Percentiles rank a stretch among this genome's conserved stretches.
phyloP scores from a whole-genome alignment of 441 rosid species.

The Capsella rubella region DNA sequence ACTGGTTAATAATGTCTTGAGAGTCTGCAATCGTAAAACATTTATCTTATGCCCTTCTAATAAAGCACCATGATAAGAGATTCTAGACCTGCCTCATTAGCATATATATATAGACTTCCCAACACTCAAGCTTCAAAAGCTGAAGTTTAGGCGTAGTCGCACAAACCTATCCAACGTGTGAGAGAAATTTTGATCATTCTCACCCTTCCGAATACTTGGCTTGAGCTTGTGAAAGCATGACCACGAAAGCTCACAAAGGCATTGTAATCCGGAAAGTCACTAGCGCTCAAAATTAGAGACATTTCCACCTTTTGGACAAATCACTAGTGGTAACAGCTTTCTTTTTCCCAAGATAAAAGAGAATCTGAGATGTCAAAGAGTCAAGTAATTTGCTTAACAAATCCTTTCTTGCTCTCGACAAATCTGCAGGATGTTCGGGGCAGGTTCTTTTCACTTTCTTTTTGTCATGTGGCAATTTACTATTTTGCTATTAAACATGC shows the following conservation, averaged over 20 bases:
- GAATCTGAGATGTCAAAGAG: slow-evolving; percentile 20
- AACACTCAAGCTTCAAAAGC: slow-evolving; percentile 2
- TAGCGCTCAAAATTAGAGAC: neutral
- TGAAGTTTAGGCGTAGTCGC: neutral
- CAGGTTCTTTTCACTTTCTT: too few relatives aligned
- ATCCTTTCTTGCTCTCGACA: neutral
- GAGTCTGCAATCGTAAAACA: too few relatives aligned
- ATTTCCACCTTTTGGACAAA: slow-evolving; percentile 26
- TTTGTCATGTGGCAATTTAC: too few relatives aligned
- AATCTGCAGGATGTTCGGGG: too few relatives aligned
- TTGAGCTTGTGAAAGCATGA: slow-evolving; percentile 20
- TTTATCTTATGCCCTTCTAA: too few relatives aligned
- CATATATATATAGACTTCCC: too few relatives aligned
- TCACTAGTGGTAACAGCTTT: neutral
- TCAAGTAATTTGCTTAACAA: slow-evolving; percentile 21
- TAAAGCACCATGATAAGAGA: too few relatives aligned
- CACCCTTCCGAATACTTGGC: neutral
- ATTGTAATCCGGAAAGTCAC: slow-evolving; percentile 19
- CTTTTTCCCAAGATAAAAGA: slow-evolving; percentile 13
- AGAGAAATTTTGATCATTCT: slow-evolving; percentile 3
- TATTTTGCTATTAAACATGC: too few relatives aligned
- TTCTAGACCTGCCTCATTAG: too few relatives aligned
- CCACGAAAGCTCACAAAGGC: slow-evolving; percentile 6
- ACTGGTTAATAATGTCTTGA: too few relatives aligned
- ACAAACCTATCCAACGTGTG: slow-evolving; percentile 20